Base-by-base conservation (phyloP, 495 filamentous ascomycete genomes). In the Xylaria palmicola region DNA sequence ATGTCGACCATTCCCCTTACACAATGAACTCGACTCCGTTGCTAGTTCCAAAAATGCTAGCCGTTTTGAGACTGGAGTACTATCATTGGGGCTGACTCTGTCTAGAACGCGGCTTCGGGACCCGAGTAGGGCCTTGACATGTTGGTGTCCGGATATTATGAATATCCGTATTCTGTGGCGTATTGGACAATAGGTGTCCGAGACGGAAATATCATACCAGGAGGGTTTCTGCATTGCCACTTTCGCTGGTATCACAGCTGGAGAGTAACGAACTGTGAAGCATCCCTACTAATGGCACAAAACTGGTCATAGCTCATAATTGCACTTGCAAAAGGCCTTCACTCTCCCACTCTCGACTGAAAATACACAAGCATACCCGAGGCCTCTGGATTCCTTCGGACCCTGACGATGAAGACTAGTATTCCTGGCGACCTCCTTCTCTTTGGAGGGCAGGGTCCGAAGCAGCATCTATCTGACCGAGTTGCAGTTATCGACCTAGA, bases 381-480 rank as follows among this genome's bases (percentile, higher is more conserved):
- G 20, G 6, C 20, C 9, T 13, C 24, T 7, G 1, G 19, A 37
- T 26, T 29, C 3, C 8, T 40, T 26, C 20, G 53, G 27, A 22
- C 3, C 2, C 6, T 36, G 2, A n/a, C 45, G n/a, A 59, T 55
- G 56, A 49, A 60, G 44, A 48, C 49, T 37, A 39, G 34, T 39
- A 34, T 36, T 7, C 50, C 30, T 15, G 20, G 49, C 30, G 50
- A 60, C 30, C 39, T 60, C 30, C 50, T 59, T 39, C 12, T 60
- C 10, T 59, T 60, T 41, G 50, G 29, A 20, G 62, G 50, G 30
- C 56, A 60, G 49, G 62, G 50, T 15, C 61, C 56, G 41, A 60
- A 61, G 49, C 37, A 54, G 20, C 49, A 59, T n/a, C 20, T 60
- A 49, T 61, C 39, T 12, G 50, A 60, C 50, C 15, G 43, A 29